Conservation (phyloP, 805 yeast species). For the Nematodospora valgi region DNA sequence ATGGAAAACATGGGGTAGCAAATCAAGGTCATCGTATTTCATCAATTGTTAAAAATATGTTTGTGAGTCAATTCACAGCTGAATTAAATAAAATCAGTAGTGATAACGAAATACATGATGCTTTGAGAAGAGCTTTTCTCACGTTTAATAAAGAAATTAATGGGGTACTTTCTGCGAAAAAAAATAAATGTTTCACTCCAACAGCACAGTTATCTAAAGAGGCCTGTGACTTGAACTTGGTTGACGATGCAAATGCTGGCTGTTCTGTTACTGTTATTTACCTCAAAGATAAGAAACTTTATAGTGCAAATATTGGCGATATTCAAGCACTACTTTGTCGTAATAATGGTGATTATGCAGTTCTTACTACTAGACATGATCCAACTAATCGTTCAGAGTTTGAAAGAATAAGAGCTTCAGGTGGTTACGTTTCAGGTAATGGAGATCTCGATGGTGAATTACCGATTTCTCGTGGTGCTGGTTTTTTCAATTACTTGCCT, state of each 20-base stretch:
- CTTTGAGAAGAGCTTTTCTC: conserved; percentile 78
- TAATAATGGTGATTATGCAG: conserved; percentile 74
- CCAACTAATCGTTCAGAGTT: conserved; percentile 77
- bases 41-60: conserved; percentile 65
- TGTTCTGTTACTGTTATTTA: conserved; percentile 82
- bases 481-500: conserved; percentile 81
- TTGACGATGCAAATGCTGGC: conserved; percentile 74
- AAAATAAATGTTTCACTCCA: conserved; percentile 39
- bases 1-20: conserved; percentile 67
- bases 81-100: conserved; percentile 51
- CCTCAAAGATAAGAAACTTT: conserved; percentile 64
- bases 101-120: conserved; percentile 60
- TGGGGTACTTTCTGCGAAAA: conserved; percentile 46
- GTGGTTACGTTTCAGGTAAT: conserved; percentile 84
- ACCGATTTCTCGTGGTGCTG: conserved; percentile 86
- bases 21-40: conserved; percentile 53
- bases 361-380: conserved; percentile 74
- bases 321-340: conserved; percentile 76
- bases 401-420: conserved; percentile 84
- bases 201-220: conserved; percentile 29
- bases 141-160: conserved; percentile 80
- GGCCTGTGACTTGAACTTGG: conserved; percentile 46
- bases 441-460: conserved; percentile 83
- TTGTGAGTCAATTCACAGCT: conserved; percentile 62
- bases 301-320: conserved; percentile 90